These are phyloP conservation scores for Phialophora macrospora DNA, from an alignment of 2,329 filamentous ascomycete species.

Conservation along the genomic window DNA sequence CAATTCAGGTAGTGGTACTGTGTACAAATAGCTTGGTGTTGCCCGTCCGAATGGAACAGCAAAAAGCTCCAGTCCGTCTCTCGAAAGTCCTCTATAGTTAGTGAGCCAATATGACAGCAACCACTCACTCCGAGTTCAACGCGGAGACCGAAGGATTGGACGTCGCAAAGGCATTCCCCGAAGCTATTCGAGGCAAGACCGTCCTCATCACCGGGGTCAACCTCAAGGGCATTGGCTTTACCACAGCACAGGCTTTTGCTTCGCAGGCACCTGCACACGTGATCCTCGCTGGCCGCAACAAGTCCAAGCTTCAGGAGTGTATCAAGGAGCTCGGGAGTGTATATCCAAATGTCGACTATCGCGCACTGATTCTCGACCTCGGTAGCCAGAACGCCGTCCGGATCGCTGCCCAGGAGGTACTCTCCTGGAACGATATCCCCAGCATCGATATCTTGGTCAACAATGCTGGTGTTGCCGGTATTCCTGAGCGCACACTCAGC, in stretches of 20 bases:
- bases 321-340: constrained; percentile 37
- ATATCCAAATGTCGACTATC: constrained; percentile 38
- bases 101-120: constrained; percentile 23
- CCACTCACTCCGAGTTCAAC: constrained; percentile 22
- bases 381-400: constrained; percentile 43
- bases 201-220: constrained; percentile 51
- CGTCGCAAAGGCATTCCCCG: constrained; percentile 37
- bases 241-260: constrained; percentile 43
- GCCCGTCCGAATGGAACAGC: background rate
- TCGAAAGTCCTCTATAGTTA: background rate
- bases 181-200: constrained; percentile 39
- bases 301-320: constrained; percentile 43
- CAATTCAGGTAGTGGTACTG: background rate
- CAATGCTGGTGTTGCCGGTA: constrained; percentile 50
- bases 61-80: background rate
- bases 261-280: constrained; percentile 44
- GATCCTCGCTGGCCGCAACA: constrained; percentile 50
- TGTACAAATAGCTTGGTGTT: constrained; percentile 3
- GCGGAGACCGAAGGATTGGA: constrained; percentile 26
- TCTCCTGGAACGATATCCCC: constrained; percentile 37
- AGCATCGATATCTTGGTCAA: constrained; percentile 51
- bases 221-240: constrained; percentile 46
- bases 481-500: constrained; percentile 35
- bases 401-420: constrained; percentile 43
- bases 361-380: constrained; percentile 45